Evolutionary conservation across 139 green algal genomes (phyloP), one percentile per base, ranked within the genome.

Genomic region (Chlorella sp.): DNA sequence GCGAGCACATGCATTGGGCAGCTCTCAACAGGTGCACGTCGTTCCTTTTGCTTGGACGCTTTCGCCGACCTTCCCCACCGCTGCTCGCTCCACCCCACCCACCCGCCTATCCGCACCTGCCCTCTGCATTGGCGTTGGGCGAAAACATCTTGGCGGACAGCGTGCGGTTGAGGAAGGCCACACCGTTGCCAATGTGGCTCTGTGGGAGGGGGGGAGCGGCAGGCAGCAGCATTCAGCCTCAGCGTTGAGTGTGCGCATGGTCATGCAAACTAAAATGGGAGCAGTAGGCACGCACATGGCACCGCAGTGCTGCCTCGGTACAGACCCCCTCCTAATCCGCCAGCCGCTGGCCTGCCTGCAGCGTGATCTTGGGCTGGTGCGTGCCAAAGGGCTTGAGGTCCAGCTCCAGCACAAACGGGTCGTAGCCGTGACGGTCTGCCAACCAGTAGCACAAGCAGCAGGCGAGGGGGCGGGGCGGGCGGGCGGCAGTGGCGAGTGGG

Each of bases 141-240:
- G 82, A 70, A 87, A 95, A 95, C 56, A 95, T 88, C 75, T 85
- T 90, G 63, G 81, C 83, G 30, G 75, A 87, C 11, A 96, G 88
- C 41, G 90, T 88, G 63, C 90, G 88, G 87, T 97, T 97, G 57
- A 97, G 88, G 92, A 96, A 97, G 18, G 78, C 73, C 21, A 97
- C 94, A 39, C 94, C 94, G 62, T 97, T 75, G 26, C 94, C 94
- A 85, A 97, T 96, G 69, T 75, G 90, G n/a, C 69, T 78, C 28
- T 92, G 79, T 83, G 44, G 44, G 7, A 51, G 44, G 44, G 44
- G 44, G 44, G 44, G 44, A 51, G 44, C 44, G 9, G n/a, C n/a
- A n/a, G n/a, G n/a, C n/a, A n/a, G n/a, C n/a, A n/a, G n/a, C n/a
- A n/a, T n/a, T n/a, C n/a, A n/a, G n/a, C n/a, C n/a, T n/a, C n/a